These are phyloP conservation scores for Gautieria morchelliformis DNA, from an alignment of 768 basidiomycete genomes.

Conservation along the genomic window DNA sequence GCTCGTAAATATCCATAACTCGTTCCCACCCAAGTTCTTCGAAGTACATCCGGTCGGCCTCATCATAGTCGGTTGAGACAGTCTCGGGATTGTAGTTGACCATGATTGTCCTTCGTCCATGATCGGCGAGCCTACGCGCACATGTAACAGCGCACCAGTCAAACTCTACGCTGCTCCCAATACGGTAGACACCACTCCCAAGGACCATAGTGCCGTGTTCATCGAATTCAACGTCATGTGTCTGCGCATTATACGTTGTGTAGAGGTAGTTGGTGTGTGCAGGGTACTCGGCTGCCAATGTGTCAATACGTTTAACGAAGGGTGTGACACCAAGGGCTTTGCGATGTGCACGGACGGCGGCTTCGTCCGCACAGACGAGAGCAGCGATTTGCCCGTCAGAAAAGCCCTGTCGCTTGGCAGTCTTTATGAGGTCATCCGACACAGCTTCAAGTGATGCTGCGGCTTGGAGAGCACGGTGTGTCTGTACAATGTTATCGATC, in stretches of 20 bases:
- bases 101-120: slow-evolving; percentile 96
- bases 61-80: slow-evolving; percentile 98
- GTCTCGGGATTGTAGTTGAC: slow-evolving; percentile 99
- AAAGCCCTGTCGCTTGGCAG: slow-evolving; percentile 92
- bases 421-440: slow-evolving; percentile 67
- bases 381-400: slow-evolving; percentile 88
- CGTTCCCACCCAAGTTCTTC: slow-evolving; percentile 97
- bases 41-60: slow-evolving; percentile 98
- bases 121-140: slow-evolving; percentile 81
- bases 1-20: slow-evolving; percentile 99
- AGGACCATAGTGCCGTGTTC: slow-evolving; percentile 99
- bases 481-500: slow-evolving; percentile 95
- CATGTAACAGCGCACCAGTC: slow-evolving; percentile 99
- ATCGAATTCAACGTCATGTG: slow-evolving; percentile 91
- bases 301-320: slow-evolving; percentile 99
- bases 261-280: slow-evolving; percentile 99
- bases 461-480: slow-evolving; percentile 63
- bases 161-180: slow-evolving; percentile 97
- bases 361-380: slow-evolving; percentile 64
- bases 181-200: slow-evolving; percentile 95
- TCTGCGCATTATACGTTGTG: slow-evolving; percentile 95
- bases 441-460: slow-evolving; percentile 62
- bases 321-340: slow-evolving; percentile 86
- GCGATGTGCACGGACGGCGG: slow-evolving; percentile 70
- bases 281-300: slow-evolving; percentile 96